phyloP scores from a whole-genome alignment of 176 grass and related monocot genomes.

The Oryza longistaminata region DNA sequence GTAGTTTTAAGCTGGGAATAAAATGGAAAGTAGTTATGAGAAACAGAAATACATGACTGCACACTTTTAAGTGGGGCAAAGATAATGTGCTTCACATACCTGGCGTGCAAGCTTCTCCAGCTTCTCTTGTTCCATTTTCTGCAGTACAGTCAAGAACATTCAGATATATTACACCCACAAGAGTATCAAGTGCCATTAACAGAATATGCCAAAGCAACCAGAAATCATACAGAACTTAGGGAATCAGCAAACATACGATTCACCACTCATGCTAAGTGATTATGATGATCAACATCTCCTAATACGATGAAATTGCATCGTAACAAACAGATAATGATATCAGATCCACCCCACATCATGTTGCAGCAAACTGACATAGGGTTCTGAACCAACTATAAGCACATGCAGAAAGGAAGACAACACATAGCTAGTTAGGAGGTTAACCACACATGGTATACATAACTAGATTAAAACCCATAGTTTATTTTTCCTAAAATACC shows the following conservation, averaged over 20 bases:
- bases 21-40: not conserved
- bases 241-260: not conserved
- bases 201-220: not conserved
- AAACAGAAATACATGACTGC: not conserved
- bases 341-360: not conserved
- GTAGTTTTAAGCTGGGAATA: not conserved
- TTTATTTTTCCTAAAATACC: not conserved
- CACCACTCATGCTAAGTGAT: not conserved
- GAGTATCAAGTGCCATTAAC: not conserved
- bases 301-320: not conserved
- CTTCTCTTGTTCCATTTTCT: constrained; percentile 85
- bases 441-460: not conserved
- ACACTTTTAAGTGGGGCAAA: not conserved
- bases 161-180: not conserved
- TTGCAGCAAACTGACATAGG: not conserved
- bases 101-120: constrained; percentile 67
- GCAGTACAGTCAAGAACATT: constrained; percentile 25
- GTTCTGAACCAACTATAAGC: too few species aligned
- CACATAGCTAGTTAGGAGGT: not conserved
- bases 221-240: not conserved
- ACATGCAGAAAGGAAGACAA: not conserved
- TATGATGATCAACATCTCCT: not conserved
- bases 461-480: not conserved
- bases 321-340: not conserved
- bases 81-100: constrained; percentile 36